phyloP scores from a whole-genome alignment of 2,329 filamentous ascomycete genomes.

The Gliomastix tumulicola region DNA sequence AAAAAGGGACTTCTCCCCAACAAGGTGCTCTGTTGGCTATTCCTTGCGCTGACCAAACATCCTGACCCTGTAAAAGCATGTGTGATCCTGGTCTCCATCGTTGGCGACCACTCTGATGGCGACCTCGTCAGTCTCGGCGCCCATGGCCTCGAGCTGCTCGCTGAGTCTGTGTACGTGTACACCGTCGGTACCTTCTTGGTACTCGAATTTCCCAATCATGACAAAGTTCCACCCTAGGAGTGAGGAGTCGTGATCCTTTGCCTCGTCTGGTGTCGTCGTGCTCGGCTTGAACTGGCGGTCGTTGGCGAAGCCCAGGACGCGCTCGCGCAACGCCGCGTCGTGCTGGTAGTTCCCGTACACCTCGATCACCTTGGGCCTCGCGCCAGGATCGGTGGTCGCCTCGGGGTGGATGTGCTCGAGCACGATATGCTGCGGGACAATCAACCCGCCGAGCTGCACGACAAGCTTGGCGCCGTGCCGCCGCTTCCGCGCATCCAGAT shows the following conservation, averaged over 20 bases:
- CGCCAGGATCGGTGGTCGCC: slow-evolving; percentile 53
- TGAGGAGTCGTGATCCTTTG: too few species aligned
- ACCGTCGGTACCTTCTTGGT: slow-evolving; percentile 36
- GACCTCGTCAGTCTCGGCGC: slow-evolving; percentile 42
- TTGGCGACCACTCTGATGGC: slow-evolving; percentile 51
- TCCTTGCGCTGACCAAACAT: slow-evolving; percentile 38
- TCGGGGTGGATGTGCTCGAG: slow-evolving; percentile 63
- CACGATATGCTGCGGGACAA: slow-evolving; percentile 63
- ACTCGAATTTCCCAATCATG: slow-evolving; percentile 51
- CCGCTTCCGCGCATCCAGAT: slow-evolving; percentile 27
- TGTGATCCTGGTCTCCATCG: slow-evolving; percentile 50
- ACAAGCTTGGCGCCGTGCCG: slow-evolving; percentile 57
- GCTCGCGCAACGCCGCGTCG: slow-evolving; percentile 31
- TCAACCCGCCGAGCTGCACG: slow-evolving; percentile 48
- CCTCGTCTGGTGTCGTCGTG: too few species aligned
- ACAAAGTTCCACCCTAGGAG: slow-evolving; percentile 33
- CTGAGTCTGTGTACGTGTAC: slow-evolving; percentile 48
- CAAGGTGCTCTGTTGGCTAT: too few species aligned
- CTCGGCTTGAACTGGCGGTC: slow-evolving; percentile 28
- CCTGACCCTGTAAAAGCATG: slow-evolving; percentile 59
- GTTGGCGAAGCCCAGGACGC: slow-evolving; percentile 34
- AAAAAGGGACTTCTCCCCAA: too few species aligned
- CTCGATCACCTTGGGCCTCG: slow-evolving; percentile 63
- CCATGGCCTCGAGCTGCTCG: slow-evolving; percentile 38
- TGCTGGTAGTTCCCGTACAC: slow-evolving; percentile 57